Conservation (phyloP, 768 basidiomycete species). For the Lactarius pseudohatsudake region DNA sequence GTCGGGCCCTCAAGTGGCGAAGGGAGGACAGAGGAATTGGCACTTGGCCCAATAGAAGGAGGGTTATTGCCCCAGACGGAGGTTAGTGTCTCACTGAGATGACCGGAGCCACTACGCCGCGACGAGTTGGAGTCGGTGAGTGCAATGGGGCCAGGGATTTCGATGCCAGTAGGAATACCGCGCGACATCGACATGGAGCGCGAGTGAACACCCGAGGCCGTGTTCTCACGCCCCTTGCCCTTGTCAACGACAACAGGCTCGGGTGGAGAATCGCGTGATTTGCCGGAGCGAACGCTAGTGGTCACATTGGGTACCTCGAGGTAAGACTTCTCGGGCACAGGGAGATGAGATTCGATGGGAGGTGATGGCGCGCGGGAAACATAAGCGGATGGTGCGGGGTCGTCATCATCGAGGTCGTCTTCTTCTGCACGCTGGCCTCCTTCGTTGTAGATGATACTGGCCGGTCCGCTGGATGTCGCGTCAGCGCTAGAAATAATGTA, state of each 20-base stretch:
- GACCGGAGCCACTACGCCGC: constrained; percentile 41
- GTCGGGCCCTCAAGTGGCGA: constrained; percentile 36
- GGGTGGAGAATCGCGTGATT: constrained; percentile 32
- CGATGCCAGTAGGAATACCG: constrained; percentile 33
- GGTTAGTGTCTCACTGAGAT: constrained; percentile 44
- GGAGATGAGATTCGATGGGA: constrained; percentile 34
- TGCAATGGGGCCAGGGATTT: constrained; percentile 37
- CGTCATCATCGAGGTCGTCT: constrained; percentile 61
- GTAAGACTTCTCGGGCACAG: constrained; percentile 31
- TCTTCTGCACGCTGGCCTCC: constrained; percentile 72
- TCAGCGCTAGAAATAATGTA: constrained; percentile 6
- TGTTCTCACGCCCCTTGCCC: constrained; percentile 33
- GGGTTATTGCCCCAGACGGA: constrained; percentile 47
- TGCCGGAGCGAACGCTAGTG: constrained; percentile 10
- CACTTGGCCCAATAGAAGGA: constrained; percentile 26
- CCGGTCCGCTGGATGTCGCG: constrained; percentile 58
- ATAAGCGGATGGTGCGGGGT: constrained; percentile 43
- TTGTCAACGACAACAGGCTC: constrained; percentile 29
- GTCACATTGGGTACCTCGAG: constrained; percentile 34
- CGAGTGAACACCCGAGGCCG: constrained; percentile 8
- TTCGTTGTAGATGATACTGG: constrained; percentile 80
- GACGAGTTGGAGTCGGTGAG: constrained; percentile 36
- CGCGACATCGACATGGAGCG: constrained; percentile 23
- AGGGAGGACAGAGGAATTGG: constrained; percentile 23
- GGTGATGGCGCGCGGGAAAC: constrained; percentile 54